phyloP scores from a whole-genome alignment of 2,329 filamentous ascomycete genomes.

The Aspergillus ibericus region DNA sequence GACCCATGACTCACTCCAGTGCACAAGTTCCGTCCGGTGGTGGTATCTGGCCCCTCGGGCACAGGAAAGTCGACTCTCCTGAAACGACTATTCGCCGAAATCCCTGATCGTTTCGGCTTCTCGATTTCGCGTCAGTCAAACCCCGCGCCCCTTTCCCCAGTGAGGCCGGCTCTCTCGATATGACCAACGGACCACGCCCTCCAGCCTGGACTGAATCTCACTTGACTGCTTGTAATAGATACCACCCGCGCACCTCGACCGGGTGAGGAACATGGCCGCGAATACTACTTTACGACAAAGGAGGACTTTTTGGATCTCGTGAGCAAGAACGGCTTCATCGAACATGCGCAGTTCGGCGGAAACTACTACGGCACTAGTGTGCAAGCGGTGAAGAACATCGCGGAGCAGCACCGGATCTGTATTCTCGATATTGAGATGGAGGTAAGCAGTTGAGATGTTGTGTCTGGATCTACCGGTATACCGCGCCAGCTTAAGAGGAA shows the following conservation, averaged over 20 bases:
- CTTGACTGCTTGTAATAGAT: slow-evolving; percentile 48
- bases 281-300: slow-evolving; percentile 77
- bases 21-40: slow-evolving; percentile 40
- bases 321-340: slow-evolving; percentile 72
- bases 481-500: not conserved
- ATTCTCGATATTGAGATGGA: slow-evolving; percentile 98
- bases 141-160: slow-evolving; percentile 4
- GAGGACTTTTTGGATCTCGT: slow-evolving; percentile 69
- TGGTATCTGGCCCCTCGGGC: slow-evolving; percentile 44
- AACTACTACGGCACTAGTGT: slow-evolving; percentile 87
- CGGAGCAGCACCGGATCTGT: slow-evolving; percentile 69
- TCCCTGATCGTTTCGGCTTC: slow-evolving; percentile 46
- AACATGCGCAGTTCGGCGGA: slow-evolving; percentile 80
- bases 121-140: slow-evolving; percentile 38
- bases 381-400: slow-evolving; percentile 73
- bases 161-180: not conserved
- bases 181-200: no score
- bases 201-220: not conserved
- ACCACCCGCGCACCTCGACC: slow-evolving; percentile 76
- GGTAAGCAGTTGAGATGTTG: slow-evolving; percentile 42
- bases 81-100: slow-evolving; percentile 43
- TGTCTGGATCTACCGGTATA: no score
- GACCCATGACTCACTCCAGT: slow-evolving; percentile 15
- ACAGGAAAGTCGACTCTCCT: slow-evolving; percentile 47
- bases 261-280: slow-evolving; percentile 71